Evolutionary conservation across 2,329 filamentous ascomycete species (phyloP).

Genomic region (Graphilbum sp.): DNA sequence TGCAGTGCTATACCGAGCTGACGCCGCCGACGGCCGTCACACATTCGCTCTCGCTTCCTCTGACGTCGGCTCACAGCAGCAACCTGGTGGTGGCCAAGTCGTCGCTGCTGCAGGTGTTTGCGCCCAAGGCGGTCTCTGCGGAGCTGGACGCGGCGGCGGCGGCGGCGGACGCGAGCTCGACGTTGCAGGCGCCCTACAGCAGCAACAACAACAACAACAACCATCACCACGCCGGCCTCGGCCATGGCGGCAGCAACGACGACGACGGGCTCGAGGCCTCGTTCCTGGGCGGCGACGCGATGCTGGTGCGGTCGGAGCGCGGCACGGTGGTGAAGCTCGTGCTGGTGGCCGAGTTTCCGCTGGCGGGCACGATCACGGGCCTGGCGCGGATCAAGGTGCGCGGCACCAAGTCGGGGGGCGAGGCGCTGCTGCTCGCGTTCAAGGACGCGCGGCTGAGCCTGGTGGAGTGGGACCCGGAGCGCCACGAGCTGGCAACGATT

Average conservation of each 20-base stretch:
- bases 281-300: conserved; percentile 46
- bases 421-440: conserved; percentile 69
- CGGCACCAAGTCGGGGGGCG: conserved; percentile 61
- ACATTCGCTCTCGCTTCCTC: conserved; percentile 65
- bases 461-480: conserved; percentile 81
- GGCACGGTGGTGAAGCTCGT: conserved; percentile 60
- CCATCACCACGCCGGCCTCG: conserved; percentile 18
- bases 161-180: conserved; percentile 19
- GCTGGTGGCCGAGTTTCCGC: conserved; percentile 65
- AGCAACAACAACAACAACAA: conserved; percentile 19
- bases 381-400: conserved; percentile 61
- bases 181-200: conserved; percentile 14
- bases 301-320: conserved; percentile 44
- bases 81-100: conserved; percentile 88
- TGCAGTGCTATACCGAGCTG: conserved; percentile 98
- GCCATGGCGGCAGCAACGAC: conserved; percentile 39
- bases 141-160: conserved; percentile 36
- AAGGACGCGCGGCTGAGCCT: conserved; percentile 87
- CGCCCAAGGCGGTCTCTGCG: conserved; percentile 48
- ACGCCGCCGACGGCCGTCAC: conserved; percentile 88
- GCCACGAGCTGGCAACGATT: conserved; percentile 64
- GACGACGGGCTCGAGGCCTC: conserved; percentile 51
- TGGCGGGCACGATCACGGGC: conserved; percentile 73
- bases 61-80: conserved; percentile 56
- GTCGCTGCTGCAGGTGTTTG: conserved; percentile 84